Evolutionary conservation across 2,329 filamentous ascomycete species (phyloP).

Genomic region (Byssothecium circinans): DNA sequence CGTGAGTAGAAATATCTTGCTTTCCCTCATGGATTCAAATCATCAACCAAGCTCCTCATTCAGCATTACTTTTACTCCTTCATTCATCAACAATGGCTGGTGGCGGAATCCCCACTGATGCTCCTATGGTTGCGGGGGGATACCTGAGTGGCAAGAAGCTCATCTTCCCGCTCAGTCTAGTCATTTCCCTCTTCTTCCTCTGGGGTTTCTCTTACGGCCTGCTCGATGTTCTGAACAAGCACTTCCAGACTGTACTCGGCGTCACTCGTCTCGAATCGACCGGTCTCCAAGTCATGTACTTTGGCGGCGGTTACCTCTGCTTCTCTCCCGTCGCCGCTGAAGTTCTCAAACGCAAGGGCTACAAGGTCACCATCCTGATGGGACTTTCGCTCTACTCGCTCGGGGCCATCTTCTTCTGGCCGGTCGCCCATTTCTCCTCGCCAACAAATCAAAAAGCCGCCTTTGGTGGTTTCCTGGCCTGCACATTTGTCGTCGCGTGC

Average conservation of each 20-base stretch:
- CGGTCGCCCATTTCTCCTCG: no score
- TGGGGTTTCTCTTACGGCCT: constrained; percentile 56
- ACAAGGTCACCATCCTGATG: constrained; percentile 77
- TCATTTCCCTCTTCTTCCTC: constrained; percentile 55
- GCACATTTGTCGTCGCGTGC: constrained; percentile 72
- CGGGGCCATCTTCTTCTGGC: constrained; percentile 81
- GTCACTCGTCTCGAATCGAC: constrained; percentile 59
- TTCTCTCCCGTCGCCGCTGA: no score
- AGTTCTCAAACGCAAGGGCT: no score
- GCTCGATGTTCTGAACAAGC: constrained; percentile 49
- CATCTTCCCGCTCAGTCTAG: constrained; percentile 52
- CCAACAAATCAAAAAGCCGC: constrained; percentile 71
- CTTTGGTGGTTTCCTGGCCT: constrained; percentile 73
- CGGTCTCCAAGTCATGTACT: constrained; percentile 66
- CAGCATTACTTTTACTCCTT: no score
- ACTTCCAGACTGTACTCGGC: constrained; percentile 47
- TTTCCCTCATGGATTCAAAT: no score
- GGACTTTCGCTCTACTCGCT: constrained; percentile 69
- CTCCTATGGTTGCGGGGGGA: no score
- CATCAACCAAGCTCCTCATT: no score
- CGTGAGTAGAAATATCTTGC: no score
- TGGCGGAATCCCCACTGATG: no score
- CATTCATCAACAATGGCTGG: no score
- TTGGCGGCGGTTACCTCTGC: no score
- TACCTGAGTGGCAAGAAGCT: no score